Evolutionary conservation across 2,329 filamentous ascomycete genomes (phyloP).

Genomic region (Aureobasidium sp.): DNA sequence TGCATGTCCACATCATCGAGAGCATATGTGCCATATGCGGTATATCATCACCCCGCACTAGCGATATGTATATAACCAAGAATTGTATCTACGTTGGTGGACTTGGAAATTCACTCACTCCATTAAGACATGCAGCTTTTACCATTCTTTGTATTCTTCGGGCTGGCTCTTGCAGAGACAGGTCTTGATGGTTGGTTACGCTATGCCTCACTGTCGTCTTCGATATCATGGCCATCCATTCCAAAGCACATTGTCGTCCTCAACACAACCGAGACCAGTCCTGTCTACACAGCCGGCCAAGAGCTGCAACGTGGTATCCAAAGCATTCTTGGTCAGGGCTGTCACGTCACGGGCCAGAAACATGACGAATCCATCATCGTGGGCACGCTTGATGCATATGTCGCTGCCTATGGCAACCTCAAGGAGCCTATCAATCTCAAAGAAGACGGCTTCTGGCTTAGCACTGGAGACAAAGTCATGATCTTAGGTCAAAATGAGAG

Average conservation of each 20-base stretch:
- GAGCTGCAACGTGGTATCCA: conserved; percentile 66
- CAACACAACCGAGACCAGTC: conserved; percentile 60
- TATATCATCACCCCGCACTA: neutral
- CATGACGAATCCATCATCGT: conserved; percentile 50
- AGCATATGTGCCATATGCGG: neutral
- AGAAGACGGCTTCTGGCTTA: conserved; percentile 70
- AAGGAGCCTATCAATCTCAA: conserved; percentile 46
- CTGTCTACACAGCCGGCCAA: conserved; percentile 64
- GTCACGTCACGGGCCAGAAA: conserved; percentile 33
- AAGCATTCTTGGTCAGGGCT: conserved; percentile 59
- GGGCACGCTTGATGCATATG: conserved; percentile 54
- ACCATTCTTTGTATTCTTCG: conserved; percentile 7
- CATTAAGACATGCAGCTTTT: neutral
- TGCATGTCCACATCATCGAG: conserved; percentile 2
- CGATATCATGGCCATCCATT: conserved; percentile 43
- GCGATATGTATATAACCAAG: neutral
- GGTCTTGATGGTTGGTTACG: conserved; percentile 71
- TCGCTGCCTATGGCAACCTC: conserved; percentile 37
- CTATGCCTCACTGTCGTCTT: conserved; percentile 61
- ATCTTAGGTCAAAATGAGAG: conserved; percentile 74
- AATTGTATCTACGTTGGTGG: too few species aligned
- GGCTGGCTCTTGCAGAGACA: conserved; percentile 60
- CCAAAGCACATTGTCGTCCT: conserved; percentile 59
- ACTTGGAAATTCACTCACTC: too few species aligned
- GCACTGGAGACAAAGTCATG: conserved; percentile 50